Base-by-base conservation (phyloP, 345 rosid genomes). In the Crucihimalaya himalaica region DNA sequence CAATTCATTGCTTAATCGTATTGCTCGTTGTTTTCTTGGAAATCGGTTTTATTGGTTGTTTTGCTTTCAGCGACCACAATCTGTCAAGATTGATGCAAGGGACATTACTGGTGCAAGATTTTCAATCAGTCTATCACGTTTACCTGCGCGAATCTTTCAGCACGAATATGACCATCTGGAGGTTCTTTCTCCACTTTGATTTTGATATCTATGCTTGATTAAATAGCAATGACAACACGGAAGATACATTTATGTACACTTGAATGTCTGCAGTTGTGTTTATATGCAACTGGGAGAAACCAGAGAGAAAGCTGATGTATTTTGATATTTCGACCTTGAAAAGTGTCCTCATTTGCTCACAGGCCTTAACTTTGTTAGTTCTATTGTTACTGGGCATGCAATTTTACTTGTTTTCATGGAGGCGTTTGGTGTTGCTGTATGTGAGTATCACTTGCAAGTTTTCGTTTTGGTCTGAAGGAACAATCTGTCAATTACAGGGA, bases 151-250 rank as follows among this genome's bases (percentile, higher is more conserved):
- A 56, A 84, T 92, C 76, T 95, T 95, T 78, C 99, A 92, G 76
- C 99, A 92, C 69, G 99, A 95, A 81, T 95, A 85, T 53, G 99
- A 95, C 72, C 98, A 95, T 82, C 76, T 95, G 50, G 85, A 88
- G 97, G 98, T 95, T 56, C 34, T 43, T 80, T 58, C 75, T 64
- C 37, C 58, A 15, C 61, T 46, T 61, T 48, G 15, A 13, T 46
- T 56, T 69, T 68, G 45, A 46, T 37, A 45, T 34, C 29, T 28
- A 12, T 78, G 13, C 34, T 23, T 71, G 50, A 51, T 71, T 62
- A 29, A 65, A n/a, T 6, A 12, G 32, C 16, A 63, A 37, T 19
- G 55, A 63, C 6, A 60, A 25, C 19, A 65, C 31, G 58, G 4
- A n/a, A 19, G 2, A 20, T 37, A 55, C 19, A 4, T 54, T 4